Evolutionary conservation across 139 green algal genomes (phyloP), one percentile per base, ranked within the genome.

Genomic region (Zygnema cylindricum): DNA sequence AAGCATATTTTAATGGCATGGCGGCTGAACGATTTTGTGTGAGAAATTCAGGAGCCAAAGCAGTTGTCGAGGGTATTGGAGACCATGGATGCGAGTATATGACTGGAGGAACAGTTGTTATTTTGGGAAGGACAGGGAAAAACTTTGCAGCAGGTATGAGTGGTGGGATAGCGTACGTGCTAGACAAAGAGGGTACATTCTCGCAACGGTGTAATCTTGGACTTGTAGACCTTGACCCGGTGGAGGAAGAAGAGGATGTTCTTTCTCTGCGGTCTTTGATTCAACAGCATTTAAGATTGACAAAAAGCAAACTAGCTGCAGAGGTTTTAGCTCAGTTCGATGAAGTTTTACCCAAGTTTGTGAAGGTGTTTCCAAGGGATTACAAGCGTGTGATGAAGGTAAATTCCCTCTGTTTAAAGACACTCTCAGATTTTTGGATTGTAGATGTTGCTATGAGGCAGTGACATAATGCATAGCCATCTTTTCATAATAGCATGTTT

Each of bases 71-170:
- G 94, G 88, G 96, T 85, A 93, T 96, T 69, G 96, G 96, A 38
- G 96, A 99, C 91, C 96, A 99, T 93, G 96, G 89, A 30, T 96
- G 92, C 88, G 96, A 99, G 94, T 99, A 99, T 95, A 99, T 99
- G 96, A 99, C 96, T 0, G 96, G 96, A 38, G 96, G 96, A 76
- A 93, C 93, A 2, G 94, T 94, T 0, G 93, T 98, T 79, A 94
- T 99, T 33, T 95, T 99, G 69, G 96, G 96, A 35, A 73, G 81
- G 41, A 96, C 93, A 3, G 96, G 96, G 69, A 96, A 96, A 90
- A 99, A 99, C 94, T 98, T 99, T 93, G 97, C 95, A 0, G 96
- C 96, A 1, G 96, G 96, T 81, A 99, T 99, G 96, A 94, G 79
- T 81, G 96, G 96, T 69, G 96, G 96, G 69, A 69, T 97, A 0